These are phyloP conservation scores for Xylaria sp. DNA, from an alignment of 2,329 filamentous ascomycete species.

Conservation along the genomic window DNA sequence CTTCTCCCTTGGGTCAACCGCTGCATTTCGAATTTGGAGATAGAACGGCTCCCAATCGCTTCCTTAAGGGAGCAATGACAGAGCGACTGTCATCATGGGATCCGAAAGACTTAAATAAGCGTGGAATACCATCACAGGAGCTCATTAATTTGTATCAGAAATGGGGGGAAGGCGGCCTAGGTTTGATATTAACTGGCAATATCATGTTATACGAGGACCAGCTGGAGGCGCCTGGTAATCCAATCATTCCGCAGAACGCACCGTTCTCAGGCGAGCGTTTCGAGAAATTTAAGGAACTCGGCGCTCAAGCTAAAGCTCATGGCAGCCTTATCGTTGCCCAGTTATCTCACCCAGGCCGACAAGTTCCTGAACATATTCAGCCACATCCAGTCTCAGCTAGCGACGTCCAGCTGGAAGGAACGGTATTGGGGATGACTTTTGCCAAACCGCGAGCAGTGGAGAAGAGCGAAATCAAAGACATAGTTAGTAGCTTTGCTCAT, in stretches of 20 bases:
- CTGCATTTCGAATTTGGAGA: conserved; percentile 56
- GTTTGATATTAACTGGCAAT: conserved; percentile 68
- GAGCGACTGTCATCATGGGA: conserved; percentile 70
- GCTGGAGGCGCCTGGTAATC: conserved; percentile 64
- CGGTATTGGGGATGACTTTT: conserved; percentile 59
- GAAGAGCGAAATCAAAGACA: conserved; percentile 40
- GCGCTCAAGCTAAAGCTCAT: conserved; percentile 60
- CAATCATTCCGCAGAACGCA: conserved; percentile 63
- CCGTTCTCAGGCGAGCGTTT: conserved; percentile 63
- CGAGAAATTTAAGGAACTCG: conserved; percentile 64
- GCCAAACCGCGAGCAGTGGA: conserved; percentile 49
- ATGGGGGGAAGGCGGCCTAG: conserved; percentile 67
- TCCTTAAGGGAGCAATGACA: conserved; percentile 70
- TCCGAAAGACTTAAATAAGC: conserved; percentile 58
- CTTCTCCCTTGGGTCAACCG: conserved; percentile 29
- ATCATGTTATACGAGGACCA: conserved; percentile 68
- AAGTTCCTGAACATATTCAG: conserved; percentile 54
- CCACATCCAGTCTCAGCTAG: conserved; percentile 54
- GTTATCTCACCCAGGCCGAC: conserved; percentile 71
- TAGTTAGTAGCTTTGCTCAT: conserved; percentile 40
- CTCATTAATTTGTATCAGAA: conserved; percentile 63
- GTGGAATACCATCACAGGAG: conserved; percentile 48
- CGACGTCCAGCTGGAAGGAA: conserved; percentile 54
- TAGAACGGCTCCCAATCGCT: conserved; percentile 65
- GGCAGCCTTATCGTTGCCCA: conserved; percentile 69